A percentile compares a stretch with the other conserved stretches of the same genome.
These are phyloP conservation scores for Ceratocystis eucalypticola DNA, from an alignment of 2,329 filamentous ascomycete genomes.

Conservation along the genomic window DNA sequence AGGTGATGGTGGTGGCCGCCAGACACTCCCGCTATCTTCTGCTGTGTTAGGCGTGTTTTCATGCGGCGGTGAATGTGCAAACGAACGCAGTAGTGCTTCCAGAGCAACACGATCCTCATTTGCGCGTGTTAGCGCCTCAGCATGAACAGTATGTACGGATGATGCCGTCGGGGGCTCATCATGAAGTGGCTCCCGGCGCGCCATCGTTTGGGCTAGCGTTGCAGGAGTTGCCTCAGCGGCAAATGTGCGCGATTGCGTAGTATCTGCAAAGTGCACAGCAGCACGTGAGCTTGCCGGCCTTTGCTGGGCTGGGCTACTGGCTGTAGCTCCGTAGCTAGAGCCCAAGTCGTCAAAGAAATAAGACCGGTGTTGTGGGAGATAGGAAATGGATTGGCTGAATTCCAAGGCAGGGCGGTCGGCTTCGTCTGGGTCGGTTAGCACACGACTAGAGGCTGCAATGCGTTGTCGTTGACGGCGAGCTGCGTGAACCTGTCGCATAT, in stretches of 20 bases:
- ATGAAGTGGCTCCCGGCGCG: not conserved
- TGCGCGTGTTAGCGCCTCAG: not conserved
- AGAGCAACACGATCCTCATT: not conserved
- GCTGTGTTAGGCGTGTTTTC: not conserved
- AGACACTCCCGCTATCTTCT: not conserved
- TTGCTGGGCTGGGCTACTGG: not conserved
- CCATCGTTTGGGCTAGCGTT: not conserved
- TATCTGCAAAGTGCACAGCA: not conserved
- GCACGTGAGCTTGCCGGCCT: not conserved
- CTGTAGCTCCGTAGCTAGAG: not conserved
- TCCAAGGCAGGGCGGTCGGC: not conserved
- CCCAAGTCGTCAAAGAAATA: not conserved
- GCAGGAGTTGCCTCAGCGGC: not conserved
- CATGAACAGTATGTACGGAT: not conserved
- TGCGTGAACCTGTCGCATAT: not conserved
- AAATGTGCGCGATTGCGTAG: not conserved
- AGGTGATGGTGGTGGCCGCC: not conserved
- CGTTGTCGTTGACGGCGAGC: not conserved
- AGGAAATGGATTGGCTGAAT: not conserved
- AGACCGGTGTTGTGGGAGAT: not conserved
- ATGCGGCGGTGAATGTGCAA: not conserved
- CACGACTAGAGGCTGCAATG: not conserved
- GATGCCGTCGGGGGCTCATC: not conserved
- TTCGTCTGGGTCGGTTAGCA: not conserved
- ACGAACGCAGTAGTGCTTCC: not conserved